Evolutionary conservation across 2,329 filamentous ascomycete genomes (phyloP), one percentile per base, ranked within the genome.

Genomic region (Geosmithia flava): DNA sequence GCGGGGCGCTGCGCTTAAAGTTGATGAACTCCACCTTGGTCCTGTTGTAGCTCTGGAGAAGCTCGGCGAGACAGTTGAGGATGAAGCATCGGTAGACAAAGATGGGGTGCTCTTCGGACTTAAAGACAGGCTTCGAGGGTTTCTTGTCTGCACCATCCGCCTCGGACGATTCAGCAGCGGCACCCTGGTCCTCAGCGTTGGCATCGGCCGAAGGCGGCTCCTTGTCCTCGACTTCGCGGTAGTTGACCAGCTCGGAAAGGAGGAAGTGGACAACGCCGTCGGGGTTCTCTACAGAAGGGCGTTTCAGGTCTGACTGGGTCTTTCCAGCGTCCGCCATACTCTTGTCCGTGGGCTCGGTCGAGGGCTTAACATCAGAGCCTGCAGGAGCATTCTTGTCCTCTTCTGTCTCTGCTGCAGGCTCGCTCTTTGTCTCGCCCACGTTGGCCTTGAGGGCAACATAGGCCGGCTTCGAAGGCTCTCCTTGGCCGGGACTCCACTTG

Each of bases 1-100:
- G 87, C 48, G 89, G 86, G 7, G 87, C 84, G 59, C 90, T 95
- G 51, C 91, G 83, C 55, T 94, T 97, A 69, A 96, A 98, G 64
- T 96, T 97, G 70, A 99, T 96, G 62, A 99, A 97, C 62, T 98
- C 94, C 42, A 98, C 80, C 72, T 99, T 99, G 8, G 89, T 87
- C 48, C 89, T 82, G 56, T 89, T 95, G 68, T 97, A 98, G 58
- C 85, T 94, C 49, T 86, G 82, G 15, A 98, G 72, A 15, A 98
- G 77, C 64, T 99, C 93, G 0, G 88, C 83, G 40, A 99, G 71
- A 58, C 90, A 95, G 60, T 93, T 89, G 30, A 99, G 76, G 47
- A 99, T 70, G 69, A 97, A 96, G 68, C 91, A 96, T 45, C 93
- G 81, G 60, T 97, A 98, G 47, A 97, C 83, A 67, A 95, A 98